Conservation (phyloP, 257 asterid genomes). For the Paraleonurus japonicus region DNA sequence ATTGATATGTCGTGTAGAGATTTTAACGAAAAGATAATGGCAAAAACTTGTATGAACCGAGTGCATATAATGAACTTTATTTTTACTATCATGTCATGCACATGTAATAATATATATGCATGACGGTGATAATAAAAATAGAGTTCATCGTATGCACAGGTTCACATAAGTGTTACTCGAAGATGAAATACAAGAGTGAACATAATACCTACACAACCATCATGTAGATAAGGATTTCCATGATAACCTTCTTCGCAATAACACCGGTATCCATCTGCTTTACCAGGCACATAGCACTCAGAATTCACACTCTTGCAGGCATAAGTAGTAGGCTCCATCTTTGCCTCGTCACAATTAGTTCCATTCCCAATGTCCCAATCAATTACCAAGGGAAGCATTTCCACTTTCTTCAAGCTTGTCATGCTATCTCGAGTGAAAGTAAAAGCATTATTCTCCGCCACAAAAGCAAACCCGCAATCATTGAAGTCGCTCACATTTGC, state of each 20-base stretch:
- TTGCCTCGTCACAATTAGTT: constrained; percentile 10
- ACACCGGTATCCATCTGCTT: constrained; percentile 42
- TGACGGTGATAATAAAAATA: too few relatives aligned
- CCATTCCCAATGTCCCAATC: constrained; percentile 44
- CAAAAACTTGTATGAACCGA: too few relatives aligned
- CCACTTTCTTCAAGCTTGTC: not conserved
- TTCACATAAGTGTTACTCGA: too few relatives aligned
- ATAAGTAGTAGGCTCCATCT: constrained; percentile 17
- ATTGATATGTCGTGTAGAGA: too few relatives aligned
- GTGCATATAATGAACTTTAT: too few relatives aligned
- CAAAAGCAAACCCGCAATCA: constrained; percentile 36
- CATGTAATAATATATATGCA: too few relatives aligned
- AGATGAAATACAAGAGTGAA: not conserved
- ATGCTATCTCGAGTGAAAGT: constrained; percentile 11
- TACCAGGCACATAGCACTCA: constrained; percentile 12
- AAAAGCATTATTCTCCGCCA: constrained; percentile 14
- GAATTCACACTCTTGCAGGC: constrained; percentile 31
- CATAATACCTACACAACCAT: constrained; percentile 39
- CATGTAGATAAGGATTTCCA: constrained; percentile 43
- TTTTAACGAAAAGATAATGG: too few relatives aligned
- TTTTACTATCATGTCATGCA: too few relatives aligned
- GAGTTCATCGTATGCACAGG: too few relatives aligned
- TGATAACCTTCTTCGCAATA: constrained; percentile 32
- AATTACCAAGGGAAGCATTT: constrained; percentile 30
- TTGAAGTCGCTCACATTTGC: not conserved